Base-by-base conservation (phyloP, 768 basidiomycete species). In the Mycena galopus region DNA sequence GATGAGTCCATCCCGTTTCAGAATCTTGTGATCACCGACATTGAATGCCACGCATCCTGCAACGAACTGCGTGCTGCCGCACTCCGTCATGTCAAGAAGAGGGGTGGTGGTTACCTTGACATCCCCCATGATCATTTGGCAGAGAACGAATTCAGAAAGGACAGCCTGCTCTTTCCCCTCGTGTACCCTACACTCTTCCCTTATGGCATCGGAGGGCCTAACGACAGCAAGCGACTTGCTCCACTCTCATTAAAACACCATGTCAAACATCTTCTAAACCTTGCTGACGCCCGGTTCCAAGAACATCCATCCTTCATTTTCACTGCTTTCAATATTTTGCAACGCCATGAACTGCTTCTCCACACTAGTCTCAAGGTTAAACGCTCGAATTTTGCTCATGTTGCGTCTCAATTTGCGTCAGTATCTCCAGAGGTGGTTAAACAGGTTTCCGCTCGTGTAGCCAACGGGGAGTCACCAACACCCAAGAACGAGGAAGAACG, bases 111-210 rank as follows among this genome's bases (percentile, higher is more conserved):
- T 17, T 44, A 44, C 42, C 42, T 44, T 12, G 42, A 44, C 42
- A 44, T 44, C 42, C 42, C 42, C 42, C 42, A 44, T 44, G 42
- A 44, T 44, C 42, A 21, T 2, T 44, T 44, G 42, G 14, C 42
- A 44, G 42, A 44, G 19, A 44, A 44, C 4, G 42, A 44, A 16
- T 44, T 44, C 42, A 2, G 35, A 14, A 37, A 37, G 35, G 35
- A 37, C 71, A 76, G 30, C 51, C 51, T 33, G 10, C 62, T 50
- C 9, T 50, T 50, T 12, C 47, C 47, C 21, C 47, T 50, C 21
- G n/a, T 50, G 47, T 50, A 50, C 16, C 47, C 47, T 23, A 50
- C 47, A 10, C 47, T 50, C 47, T 50, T 50, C 23, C 47, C 47
- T 50, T 50, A 50, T 23, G 47, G 47, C n/a, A 23, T 50, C 23